Evolutionary conservation across 768 basidiomycete species (phyloP), one percentile per base, ranked within the genome.

Genomic region (Artomyces pyxidatus): DNA sequence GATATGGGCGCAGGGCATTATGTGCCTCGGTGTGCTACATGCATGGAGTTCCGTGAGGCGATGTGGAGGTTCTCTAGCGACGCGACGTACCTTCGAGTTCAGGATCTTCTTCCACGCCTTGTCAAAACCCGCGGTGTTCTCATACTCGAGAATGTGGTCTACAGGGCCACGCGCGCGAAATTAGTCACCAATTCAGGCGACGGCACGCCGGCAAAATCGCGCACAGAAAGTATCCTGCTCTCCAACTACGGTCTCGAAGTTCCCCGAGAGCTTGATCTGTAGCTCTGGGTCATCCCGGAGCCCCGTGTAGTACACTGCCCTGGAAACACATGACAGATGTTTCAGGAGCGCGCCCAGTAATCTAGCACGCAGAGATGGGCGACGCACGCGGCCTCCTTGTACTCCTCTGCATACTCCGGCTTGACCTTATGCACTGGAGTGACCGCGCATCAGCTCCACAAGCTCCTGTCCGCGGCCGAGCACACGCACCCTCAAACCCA

Each of bases 241-340:
- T 37, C 96, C 96, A 26, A 98, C 78, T 17, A 88, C 59, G 1
- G 85, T 83, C 67, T 98, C 94, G 89, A 92, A 99, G 58, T 83
- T 88, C 19, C 95, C 96, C 1, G 87, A 90, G 50, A 98, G 73
- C 65, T 95, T 93, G 49, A 95, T 84, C 45, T 85, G 76, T 44
- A 93, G 65, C 37, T 78, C 73, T 22, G 80, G 64, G 58, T 90
- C 87, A 44, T 80, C 75, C 64, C 82, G 83, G 51, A 98, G 72
- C 16, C 84, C 84, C 19, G 76, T 75, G 63, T 94, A 97, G 68
- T 92, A 97, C 29, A 72, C 73, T 65, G 90, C 88, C 14, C 90
- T 93, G 59, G 22, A 45, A 6, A 41, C n/a, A n/a, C n/a, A n/a
- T n/a, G n/a, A n/a, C n/a, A n/a, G n/a, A n/a, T n/a, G n/a, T n/a